Conservation (phyloP, 139 green algal genomes). For the Coelastrella sp. region DNA sequence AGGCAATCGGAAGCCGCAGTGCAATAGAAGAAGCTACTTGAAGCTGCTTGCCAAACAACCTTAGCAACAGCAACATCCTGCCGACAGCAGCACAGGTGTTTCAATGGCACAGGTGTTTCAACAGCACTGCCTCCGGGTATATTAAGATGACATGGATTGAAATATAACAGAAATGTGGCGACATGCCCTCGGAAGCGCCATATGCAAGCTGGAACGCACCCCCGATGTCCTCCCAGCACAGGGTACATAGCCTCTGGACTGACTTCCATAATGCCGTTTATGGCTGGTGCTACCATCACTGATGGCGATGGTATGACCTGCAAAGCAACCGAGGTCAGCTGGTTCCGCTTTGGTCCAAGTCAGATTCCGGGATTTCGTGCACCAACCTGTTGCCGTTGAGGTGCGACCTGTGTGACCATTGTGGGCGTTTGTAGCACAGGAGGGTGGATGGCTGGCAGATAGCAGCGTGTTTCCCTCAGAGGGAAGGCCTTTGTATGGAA, state of each 20-base stretch:
- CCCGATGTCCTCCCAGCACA: conserved; percentile 19
- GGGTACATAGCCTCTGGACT: neutral
- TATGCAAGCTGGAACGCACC: conserved; percentile 12
- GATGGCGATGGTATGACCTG: neutral
- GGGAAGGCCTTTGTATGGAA: neutral
- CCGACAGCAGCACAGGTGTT: neutral
- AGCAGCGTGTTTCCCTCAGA: neutral
- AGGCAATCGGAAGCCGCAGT: neutral
- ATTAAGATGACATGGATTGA: too few relatives aligned
- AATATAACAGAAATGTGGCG: too few relatives aligned
- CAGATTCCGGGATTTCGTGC: neutral
- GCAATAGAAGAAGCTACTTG: neutral
- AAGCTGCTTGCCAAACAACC: neutral
- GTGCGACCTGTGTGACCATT: neutral
- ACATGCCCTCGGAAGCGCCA: neutral
- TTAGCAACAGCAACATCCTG: neutral
- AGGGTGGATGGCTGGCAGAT: neutral
- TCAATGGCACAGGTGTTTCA: neutral
- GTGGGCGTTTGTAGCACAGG: neutral
- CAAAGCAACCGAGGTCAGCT: neutral
- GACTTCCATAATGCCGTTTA: neutral
- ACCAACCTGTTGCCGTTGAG: neutral
- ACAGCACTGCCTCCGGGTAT: too few relatives aligned
- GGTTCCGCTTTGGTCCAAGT: neutral
- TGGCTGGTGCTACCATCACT: neutral